Percentiles rank a stretch among this genome's conserved stretches.
Evolutionary conservation across 129 eudicot species (phyloP).

Genomic region (Escallonia herrerae): DNA sequence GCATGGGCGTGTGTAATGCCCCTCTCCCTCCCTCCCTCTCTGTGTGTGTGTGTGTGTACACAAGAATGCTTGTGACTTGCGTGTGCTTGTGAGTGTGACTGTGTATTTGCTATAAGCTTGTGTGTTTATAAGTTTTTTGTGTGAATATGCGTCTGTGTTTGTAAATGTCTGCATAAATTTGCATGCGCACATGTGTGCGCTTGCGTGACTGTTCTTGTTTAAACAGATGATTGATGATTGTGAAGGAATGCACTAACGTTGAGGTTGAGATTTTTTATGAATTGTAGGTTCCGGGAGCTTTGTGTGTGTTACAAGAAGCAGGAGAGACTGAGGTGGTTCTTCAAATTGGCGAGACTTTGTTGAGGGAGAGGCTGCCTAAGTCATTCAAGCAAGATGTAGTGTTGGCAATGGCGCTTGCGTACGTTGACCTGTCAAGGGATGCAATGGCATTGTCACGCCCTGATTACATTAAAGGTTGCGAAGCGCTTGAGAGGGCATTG

Average conservation of each 20-base stretch:
- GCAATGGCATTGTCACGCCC: slow-evolving; percentile 89
- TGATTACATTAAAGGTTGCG: slow-evolving; percentile 82
- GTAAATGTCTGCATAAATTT: too few relatives aligned
- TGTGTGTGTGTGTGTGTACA: too few relatives aligned
- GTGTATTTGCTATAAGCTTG: too few relatives aligned
- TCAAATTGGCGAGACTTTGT: slow-evolving; percentile 71
- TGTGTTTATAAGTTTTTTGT: too few relatives aligned
- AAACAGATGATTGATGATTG: neutral
- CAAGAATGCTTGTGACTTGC: too few relatives aligned
- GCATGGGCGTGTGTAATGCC: too few relatives aligned
- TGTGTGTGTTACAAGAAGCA: slow-evolving; percentile 88
- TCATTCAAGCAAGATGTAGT: slow-evolving; percentile 95
- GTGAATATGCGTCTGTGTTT: too few relatives aligned
- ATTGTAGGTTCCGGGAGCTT: slow-evolving; percentile 84
- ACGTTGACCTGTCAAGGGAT: slow-evolving; percentile 84
- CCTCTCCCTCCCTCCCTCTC: too few relatives aligned
- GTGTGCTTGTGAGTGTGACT: too few relatives aligned
- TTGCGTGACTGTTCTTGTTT: too few relatives aligned
- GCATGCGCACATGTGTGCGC: too few relatives aligned
- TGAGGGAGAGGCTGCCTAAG: slow-evolving; percentile 82
- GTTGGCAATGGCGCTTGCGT: slow-evolving; percentile 90
- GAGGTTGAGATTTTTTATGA: slow-evolving; percentile 1
- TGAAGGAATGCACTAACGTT: neutral
- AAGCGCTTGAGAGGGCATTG: slow-evolving; percentile 76
- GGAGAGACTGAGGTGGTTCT: slow-evolving; percentile 88